Evolutionary conservation across 768 basidiomycete species (phyloP), one percentile per base, ranked within the genome.

Genomic region (Tephrocybe rancida): DNA sequence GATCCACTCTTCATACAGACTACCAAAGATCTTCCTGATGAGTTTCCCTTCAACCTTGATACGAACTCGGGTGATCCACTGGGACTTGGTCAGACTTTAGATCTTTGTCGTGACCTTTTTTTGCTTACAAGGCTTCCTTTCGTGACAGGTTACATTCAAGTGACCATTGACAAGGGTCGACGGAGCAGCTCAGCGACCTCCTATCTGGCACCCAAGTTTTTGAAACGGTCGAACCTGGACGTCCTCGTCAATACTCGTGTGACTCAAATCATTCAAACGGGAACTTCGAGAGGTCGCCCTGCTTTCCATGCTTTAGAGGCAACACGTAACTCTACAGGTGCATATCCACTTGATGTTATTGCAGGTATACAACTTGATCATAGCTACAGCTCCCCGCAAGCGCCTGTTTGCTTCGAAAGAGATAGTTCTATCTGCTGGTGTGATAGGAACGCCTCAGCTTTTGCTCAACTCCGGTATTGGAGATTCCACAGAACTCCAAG

Each of bases 381-480:
- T 37, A 13, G 5, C 10, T 16, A n/a, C 37, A 50, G 48, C 21
- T 4, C 38, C 44, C 5, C 32, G 16, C 25, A 53, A 19, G 37
- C 44, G 29, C 25, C 35, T 66, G 10, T 55, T 39, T 10, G 68
- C 68, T 6, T 49, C 39, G 19, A 66, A 67, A 24, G 68, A 70
- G 45, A 60, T 70, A 27, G 61, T 70, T 24, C 54, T 70, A 5
- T 67, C 67, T 7, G 64, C 62, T 10, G 69, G 69, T 5, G 44
- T 60, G 1, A 50, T 66, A 32, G 67, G 63, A n/a, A 64, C 66
- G 5, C 65, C 67, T 2, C 54, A 55, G 8, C 51, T 67, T n/a
- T 50, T 67, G 8, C 49, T 65, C 30, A 50, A 56, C 10, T 64
- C 64, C 10, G 64, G n/a, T n/a, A n/a, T n/a, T n/a, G n/a, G n/a